Conservation (phyloP, 495 filamentous ascomycete genomes). For the Collariella sp. region DNA sequence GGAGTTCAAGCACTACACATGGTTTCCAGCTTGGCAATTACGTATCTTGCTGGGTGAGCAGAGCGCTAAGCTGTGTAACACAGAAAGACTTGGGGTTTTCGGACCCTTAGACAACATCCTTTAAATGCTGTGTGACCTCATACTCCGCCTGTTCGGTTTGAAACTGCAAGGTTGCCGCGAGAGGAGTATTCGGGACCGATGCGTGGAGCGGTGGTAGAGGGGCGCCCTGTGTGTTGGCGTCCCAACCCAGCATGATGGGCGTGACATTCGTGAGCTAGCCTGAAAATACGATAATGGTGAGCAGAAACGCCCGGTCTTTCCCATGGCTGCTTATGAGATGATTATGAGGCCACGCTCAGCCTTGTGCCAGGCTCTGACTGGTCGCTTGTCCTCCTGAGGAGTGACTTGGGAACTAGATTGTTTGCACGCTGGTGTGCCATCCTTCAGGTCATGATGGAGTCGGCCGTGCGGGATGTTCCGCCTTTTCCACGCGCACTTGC, state of each 20-base stretch:
- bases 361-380: too few species aligned
- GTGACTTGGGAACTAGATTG: too few species aligned
- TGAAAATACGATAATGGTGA: not conserved
- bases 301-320: not conserved
- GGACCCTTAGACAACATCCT: not conserved
- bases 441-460: too few species aligned
- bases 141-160: not conserved
- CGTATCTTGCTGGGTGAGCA: not conserved
- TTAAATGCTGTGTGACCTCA: not conserved
- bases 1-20: too few species aligned
- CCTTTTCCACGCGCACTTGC: not conserved
- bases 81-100: not conserved
- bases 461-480: not conserved
- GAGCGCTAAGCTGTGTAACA: not conserved
- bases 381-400: not conserved
- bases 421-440: too few species aligned
- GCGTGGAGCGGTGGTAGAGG: not conserved
- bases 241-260: too few species aligned
- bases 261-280: not conserved
- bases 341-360: slow-evolving; percentile 18
- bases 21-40: too few species aligned
- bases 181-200: slow-evolving; percentile 11
- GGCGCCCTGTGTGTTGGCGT: slow-evolving; percentile 9
- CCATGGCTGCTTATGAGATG: slow-evolving; percentile 25
- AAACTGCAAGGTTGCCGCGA: not conserved